Conservation (phyloP, 257 asterid genomes). For the Agastache rugosa region DNA sequence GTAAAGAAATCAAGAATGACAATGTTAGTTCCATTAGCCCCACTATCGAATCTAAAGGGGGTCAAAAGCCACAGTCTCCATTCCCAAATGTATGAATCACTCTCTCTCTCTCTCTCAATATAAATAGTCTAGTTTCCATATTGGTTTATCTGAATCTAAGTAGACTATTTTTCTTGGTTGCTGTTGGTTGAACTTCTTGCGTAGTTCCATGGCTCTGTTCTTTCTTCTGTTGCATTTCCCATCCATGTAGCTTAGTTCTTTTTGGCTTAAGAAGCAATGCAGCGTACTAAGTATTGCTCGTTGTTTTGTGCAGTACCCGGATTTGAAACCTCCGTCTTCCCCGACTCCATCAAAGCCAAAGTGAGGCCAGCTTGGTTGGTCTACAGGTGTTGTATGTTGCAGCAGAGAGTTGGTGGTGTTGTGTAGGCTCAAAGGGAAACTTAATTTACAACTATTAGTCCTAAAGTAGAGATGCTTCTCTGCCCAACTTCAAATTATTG, state of each 20-base stretch:
- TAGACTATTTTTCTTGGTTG: not conserved
- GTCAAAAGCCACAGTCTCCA: constrained; percentile 67
- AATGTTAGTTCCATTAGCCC: constrained; percentile 42
- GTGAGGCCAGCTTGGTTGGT: constrained; percentile 41
- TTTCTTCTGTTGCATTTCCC: not conserved
- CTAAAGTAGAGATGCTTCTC: constrained; percentile 5
- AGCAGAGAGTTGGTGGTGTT: constrained; percentile 11
- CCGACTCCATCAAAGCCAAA: constrained; percentile 86
- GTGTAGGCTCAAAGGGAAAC: not conserved
- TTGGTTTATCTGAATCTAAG: not conserved
- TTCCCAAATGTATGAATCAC: constrained; percentile 70
- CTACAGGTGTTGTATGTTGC: not conserved
- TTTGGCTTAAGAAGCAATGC: not conserved
- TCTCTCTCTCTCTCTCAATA: constrained; percentile 17
- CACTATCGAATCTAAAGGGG: constrained; percentile 39
- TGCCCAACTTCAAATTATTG: constrained; percentile 1
- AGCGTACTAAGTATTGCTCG: constrained; percentile 26
- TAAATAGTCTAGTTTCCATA: not conserved
- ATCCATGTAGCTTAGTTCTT: not conserved
- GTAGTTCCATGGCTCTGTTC: not conserved
- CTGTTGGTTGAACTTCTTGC: not conserved
- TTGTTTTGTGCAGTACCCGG: constrained; percentile 74
- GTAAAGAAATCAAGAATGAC: constrained; percentile 36
- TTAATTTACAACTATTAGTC: not conserved
- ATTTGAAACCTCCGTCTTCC: constrained; percentile 84